phyloP scores from a whole-genome alignment of 192 early-diverging fungal genomes.

The Coemansia brasiliensis region DNA sequence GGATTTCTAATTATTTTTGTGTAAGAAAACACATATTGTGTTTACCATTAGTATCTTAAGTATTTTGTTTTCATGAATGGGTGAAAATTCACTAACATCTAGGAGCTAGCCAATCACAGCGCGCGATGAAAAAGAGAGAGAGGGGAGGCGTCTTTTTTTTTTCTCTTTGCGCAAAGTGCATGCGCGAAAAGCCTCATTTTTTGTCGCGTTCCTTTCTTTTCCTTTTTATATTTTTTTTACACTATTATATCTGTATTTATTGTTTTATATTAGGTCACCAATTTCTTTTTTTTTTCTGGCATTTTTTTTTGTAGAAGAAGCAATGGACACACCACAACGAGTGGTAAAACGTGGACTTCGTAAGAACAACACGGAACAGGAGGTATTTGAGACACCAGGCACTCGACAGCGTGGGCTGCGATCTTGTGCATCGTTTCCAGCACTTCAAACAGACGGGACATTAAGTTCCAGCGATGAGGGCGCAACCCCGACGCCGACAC shows the following conservation, averaged over 20 bases:
- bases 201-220: slow-evolving; percentile 6
- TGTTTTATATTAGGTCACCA: background rate
- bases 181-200: slow-evolving; percentile 8
- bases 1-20: background rate
- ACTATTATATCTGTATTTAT: slow-evolving; percentile 11
- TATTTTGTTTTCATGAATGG: background rate
- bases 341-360: slow-evolving; percentile 18
- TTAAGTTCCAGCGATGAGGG: background rate
- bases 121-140: background rate
- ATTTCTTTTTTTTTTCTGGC: slow-evolving; percentile 17
- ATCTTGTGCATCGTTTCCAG: slow-evolving; percentile 41
- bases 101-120: background rate
- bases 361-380: slow-evolving; percentile 9
- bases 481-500: slow-evolving; percentile 17
- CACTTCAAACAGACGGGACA: slow-evolving; percentile 6
- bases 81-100: background rate
- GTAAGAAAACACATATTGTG: background rate
- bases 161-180: background rate
- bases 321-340: slow-evolving; percentile 39
- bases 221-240: slow-evolving; percentile 4
- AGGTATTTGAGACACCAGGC: slow-evolving; percentile 4
- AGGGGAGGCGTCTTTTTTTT: too few species aligned
- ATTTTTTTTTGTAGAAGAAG: background rate
- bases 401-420: slow-evolving; percentile 14
- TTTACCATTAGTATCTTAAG: background rate